Base-by-base conservation (phyloP, 495 filamentous ascomycete genomes). In the Astrothelium subdiscretum region DNA sequence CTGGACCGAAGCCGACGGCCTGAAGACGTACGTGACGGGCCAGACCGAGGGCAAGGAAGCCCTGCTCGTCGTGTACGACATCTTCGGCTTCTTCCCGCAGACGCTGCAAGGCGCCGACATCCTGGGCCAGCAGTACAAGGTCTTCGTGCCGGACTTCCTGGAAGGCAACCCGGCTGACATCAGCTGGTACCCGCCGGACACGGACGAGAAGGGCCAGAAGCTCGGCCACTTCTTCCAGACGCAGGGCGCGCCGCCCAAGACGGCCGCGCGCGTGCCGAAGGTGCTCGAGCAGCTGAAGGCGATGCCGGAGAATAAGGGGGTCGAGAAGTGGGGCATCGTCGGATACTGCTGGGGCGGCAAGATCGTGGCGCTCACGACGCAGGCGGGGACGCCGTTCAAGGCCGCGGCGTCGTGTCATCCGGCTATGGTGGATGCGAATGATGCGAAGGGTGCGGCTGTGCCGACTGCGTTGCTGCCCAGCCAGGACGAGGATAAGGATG, bases 331-430 rank as follows among this genome's bases (percentile, higher is more conserved):
- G 90, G 91, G 79, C n/a, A 79, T 90, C 62, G 71, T 97, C n/a
- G 92, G 92, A 15, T 91, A 81, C 82, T 98, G 92, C 81, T 98
- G 92, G 92, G 92, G 92, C 62, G 91, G 88, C 60, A 63, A 80
- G 79, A 83, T 88, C 58, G 76, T 81, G 18, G 79, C 81, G n/a
- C 78, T 89, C n/a, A 76, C 84, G 32, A 75, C 80, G 2, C 70
- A 79, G 24, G 76, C 80, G 31, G 84, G 81, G 67, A 82, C 76
- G 31, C 76, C 76, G 40, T 96, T 96, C 77, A 83, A 82, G 62
- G 83, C 83, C 1, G 88, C 76, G 1, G 86, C 83, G 12, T 82
- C 88, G 67, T 79, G 78, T 65, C 92, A 97, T 73, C 94, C 92
- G 1, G 92, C 91, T 27, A 91, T 95, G 88, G 82, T 96, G 15